Conservation (phyloP, 768 basidiomycete genomes). For the Paxillus involutus region DNA sequence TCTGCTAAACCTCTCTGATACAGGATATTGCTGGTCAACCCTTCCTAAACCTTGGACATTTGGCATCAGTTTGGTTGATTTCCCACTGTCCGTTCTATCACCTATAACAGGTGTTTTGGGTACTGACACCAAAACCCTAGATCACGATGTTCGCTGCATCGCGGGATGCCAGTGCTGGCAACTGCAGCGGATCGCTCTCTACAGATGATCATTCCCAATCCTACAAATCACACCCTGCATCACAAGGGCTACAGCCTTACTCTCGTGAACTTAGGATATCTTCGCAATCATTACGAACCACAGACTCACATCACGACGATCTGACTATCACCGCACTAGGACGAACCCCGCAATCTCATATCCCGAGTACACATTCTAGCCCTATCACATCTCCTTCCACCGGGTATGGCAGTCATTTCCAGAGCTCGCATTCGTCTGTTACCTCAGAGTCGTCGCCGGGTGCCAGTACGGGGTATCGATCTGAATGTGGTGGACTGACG, state of each 20-base stretch:
- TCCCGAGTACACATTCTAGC: constrained; percentile 22
- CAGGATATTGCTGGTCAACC: constrained; percentile 16
- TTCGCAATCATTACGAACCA: constrained; percentile 17
- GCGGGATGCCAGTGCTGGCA: background rate
- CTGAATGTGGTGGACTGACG: constrained; percentile 15
- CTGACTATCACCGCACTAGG: constrained; percentile 1
- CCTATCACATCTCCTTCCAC: constrained; percentile 28
- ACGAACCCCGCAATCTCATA: background rate
- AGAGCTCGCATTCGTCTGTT: constrained; percentile 20
- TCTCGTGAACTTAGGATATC: constrained; percentile 13
- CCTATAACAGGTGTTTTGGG: background rate
- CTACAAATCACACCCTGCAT: constrained; percentile 8
- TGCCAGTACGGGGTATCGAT: constrained; percentile 10
- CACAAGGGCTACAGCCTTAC: constrained; percentile 5
- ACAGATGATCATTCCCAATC: constrained; percentile 14
- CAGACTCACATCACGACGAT: constrained; percentile 10
- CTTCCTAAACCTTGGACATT: constrained; percentile 14
- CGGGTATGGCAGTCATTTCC: constrained; percentile 17
- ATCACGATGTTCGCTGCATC: constrained; percentile 14
- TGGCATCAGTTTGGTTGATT: background rate
- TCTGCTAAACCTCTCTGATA: constrained; percentile 1
- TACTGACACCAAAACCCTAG: constrained; percentile 1
- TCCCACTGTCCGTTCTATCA: background rate
- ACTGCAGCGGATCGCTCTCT: constrained; percentile 19
- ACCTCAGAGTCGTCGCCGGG: constrained; percentile 23